Percentiles rank a stretch among this genome's conserved stretches.
phyloP scores from a whole-genome alignment of 257 asterid genomes.

The Solanum pennellii region DNA sequence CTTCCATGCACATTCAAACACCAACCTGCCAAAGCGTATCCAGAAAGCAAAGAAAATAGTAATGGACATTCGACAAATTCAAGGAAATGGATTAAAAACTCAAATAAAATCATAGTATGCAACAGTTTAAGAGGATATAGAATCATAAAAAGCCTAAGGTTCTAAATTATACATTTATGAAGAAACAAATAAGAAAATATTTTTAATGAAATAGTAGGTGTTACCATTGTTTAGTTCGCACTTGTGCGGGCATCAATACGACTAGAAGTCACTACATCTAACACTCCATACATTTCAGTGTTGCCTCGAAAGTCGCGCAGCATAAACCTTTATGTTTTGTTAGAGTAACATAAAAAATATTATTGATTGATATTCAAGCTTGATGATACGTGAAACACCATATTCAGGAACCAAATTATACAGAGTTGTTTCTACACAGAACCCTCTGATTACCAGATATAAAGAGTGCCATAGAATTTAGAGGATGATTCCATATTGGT shows the following conservation, averaged over 20 bases:
- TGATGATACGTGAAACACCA: background rate
- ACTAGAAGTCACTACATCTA: conserved; percentile 90
- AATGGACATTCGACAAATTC: background rate
- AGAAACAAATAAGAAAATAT: background rate
- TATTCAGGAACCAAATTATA: background rate
- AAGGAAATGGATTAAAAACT: background rate
- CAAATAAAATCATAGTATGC: background rate
- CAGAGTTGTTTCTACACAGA: background rate
- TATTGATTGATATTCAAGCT: background rate
- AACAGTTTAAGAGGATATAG: background rate
- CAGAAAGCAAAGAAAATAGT: background rate
- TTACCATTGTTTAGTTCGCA: conserved; percentile 82
- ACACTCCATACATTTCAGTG: conserved; percentile 86
- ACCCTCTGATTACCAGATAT: conserved; percentile 57
- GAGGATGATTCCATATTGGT: conserved; percentile 86
- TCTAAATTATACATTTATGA: background rate
- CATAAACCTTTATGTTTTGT: conserved; percentile 67
- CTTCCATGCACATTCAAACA: conserved; percentile 99
- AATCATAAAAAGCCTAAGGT: background rate
- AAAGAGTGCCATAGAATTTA: conserved; percentile 85
- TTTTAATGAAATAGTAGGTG: background rate
- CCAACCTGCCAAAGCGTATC: conserved; percentile 49
- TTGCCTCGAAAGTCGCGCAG: conserved; percentile 97
- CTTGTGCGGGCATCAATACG: conserved; percentile 80
- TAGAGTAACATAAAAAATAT: background rate